phyloP scores from a whole-genome alignment of 306 rosid genomes.

The Trifolium subterraneum region DNA sequence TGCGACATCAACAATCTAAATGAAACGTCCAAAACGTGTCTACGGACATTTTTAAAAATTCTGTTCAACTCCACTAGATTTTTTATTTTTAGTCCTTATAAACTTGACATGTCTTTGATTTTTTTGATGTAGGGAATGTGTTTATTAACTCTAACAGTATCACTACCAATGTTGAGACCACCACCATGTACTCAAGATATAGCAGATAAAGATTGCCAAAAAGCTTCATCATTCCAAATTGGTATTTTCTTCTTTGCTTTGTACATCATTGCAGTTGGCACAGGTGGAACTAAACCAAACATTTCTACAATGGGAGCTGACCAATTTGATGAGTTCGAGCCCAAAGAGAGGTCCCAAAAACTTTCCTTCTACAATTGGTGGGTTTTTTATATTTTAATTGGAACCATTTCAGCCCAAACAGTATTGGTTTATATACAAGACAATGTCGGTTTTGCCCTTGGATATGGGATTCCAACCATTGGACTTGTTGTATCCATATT shows the following conservation, averaged over 20 bases:
- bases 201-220: constrained; percentile 43
- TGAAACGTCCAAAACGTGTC: background rate
- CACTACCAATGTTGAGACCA: constrained; percentile 65
- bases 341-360: constrained; percentile 63
- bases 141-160: constrained; percentile 65
- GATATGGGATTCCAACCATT: constrained; percentile 84
- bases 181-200: constrained; percentile 58
- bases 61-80: no score
- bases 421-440: constrained; percentile 76
- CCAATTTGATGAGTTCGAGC: constrained; percentile 78
- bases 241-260: constrained; percentile 67
- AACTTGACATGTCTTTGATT: background rate
- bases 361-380: constrained; percentile 89
- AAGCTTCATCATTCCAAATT: constrained; percentile 61
- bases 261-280: constrained; percentile 72
- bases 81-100: background rate
- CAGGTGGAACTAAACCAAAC: constrained; percentile 91
- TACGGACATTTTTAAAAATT: no score
- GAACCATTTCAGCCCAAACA: constrained; percentile 71
- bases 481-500: constrained; percentile 63
- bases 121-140: constrained; percentile 60
- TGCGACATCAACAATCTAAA: background rate
- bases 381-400: constrained; percentile 71
- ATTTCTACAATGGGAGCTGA: constrained; percentile 90
- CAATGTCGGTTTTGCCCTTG: constrained; percentile 75